Evolutionary conservation across 805 yeast species (phyloP).

Genomic region (Ogataea neopini): DNA sequence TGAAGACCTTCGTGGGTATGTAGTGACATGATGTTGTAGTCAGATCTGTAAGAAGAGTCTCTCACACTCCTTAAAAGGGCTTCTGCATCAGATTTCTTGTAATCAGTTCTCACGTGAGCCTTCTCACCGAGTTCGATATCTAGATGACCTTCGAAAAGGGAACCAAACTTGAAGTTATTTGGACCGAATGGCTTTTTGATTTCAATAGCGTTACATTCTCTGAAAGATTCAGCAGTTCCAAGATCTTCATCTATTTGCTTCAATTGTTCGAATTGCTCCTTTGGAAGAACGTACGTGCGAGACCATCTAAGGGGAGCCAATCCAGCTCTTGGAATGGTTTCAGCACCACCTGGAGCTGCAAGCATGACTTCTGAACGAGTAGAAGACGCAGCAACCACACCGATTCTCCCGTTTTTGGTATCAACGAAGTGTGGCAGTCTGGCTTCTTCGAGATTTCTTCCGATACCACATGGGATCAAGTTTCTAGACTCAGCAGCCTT

Average conservation of each 20-base stretch:
- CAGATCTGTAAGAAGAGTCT: slow-evolving; percentile 29
- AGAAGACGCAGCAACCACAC: slow-evolving; percentile 27
- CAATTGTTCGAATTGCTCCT: slow-evolving; percentile 27
- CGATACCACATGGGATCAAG: slow-evolving; percentile 28
- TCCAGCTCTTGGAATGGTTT: slow-evolving; percentile 31
- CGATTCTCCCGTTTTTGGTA: slow-evolving; percentile 30
- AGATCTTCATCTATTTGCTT: slow-evolving; percentile 30
- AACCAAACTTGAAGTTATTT: slow-evolving; percentile 30
- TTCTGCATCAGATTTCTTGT: slow-evolving; percentile 25
- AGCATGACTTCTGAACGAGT: slow-evolving; percentile 31
- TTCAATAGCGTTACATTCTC: slow-evolving; percentile 35
- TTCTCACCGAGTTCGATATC: slow-evolving; percentile 29
- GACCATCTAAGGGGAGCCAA: slow-evolving; percentile 32
- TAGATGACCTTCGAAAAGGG: slow-evolving; percentile 31
- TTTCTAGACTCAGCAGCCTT: slow-evolving; percentile 29
- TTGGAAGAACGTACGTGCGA: slow-evolving; percentile 30
- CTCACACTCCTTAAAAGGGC: slow-evolving; percentile 26
- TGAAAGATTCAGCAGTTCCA: slow-evolving; percentile 32
- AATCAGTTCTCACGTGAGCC: slow-evolving; percentile 28
- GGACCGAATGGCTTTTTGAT: slow-evolving; percentile 26
- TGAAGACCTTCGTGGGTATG: slow-evolving; percentile 34
- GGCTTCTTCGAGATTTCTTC: slow-evolving; percentile 31
- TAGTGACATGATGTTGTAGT: slow-evolving; percentile 28
- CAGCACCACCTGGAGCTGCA: slow-evolving; percentile 30
- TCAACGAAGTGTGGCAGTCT: slow-evolving; percentile 28